These are phyloP conservation scores for Pyrenophora seminiperda DNA, from an alignment of 2,329 filamentous ascomycete species.

Conservation along the genomic window DNA sequence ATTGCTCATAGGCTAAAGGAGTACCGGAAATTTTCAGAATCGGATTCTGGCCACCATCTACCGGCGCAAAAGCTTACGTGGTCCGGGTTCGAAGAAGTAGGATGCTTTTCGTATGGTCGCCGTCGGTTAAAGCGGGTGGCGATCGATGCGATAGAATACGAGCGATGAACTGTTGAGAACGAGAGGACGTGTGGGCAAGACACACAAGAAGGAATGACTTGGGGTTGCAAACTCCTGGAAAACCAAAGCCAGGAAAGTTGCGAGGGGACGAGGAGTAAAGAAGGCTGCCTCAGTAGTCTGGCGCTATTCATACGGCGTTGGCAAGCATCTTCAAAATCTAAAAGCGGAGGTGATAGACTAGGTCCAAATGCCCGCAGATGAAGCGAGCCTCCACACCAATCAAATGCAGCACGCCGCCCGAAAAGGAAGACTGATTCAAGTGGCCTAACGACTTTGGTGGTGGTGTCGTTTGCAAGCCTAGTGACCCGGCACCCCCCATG, in stretches of 20 bases:
- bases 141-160: constrained; percentile 16
- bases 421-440: constrained; percentile 29
- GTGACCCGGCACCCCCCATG: constrained; percentile 27
- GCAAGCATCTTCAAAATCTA: constrained; percentile 39
- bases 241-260: constrained; percentile 23
- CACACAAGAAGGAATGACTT: constrained; percentile 38
- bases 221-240: constrained; percentile 25
- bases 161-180: constrained; percentile 20
- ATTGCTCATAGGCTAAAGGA: not conserved
- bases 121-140: constrained; percentile 14
- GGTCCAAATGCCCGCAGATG: constrained; percentile 27
- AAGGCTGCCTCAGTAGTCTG: constrained; percentile 28
- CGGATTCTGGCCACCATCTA: not conserved
- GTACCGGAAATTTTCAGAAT: too few relatives aligned
- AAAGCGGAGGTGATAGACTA: constrained; percentile 40
- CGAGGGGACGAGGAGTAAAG: constrained; percentile 34
- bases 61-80: too few relatives aligned
- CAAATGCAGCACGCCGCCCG: constrained; percentile 19
- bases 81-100: not conserved
- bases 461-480: constrained; percentile 26
- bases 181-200: constrained; percentile 44
- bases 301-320: constrained; percentile 32
- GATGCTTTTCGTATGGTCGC: constrained; percentile 12
- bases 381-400: constrained; percentile 32
- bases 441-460: constrained; percentile 30